These are phyloP conservation scores for Thraustotheca clavata DNA, from an alignment of 352 stramenopile species.

Conservation along the genomic window DNA sequence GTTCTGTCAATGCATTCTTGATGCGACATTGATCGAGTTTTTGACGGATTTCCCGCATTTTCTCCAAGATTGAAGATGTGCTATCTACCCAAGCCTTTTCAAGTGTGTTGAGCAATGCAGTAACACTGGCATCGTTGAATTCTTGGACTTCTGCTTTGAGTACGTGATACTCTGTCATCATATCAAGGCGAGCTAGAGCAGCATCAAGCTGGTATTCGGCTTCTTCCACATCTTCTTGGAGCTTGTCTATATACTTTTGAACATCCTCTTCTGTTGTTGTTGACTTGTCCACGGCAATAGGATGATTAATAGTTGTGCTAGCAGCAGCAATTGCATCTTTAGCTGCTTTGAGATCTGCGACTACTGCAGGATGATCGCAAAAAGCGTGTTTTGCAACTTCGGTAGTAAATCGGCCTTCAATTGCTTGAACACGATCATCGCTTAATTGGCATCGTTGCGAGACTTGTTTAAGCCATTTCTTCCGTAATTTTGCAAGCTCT, in stretches of 20 bases:
- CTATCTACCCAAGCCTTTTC: slow-evolving; percentile 10
- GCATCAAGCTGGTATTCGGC: slow-evolving; percentile 2
- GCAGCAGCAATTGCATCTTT: background rate
- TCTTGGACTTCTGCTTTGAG: background rate
- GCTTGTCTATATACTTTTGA: slow-evolving; percentile 11
- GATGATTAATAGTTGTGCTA: background rate
- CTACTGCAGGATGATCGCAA: background rate
- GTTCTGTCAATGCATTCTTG: background rate
- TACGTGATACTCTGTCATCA: background rate
- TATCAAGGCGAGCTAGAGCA: background rate
- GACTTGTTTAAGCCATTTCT: background rate
- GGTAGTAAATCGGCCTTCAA: background rate
- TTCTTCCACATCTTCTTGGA: slow-evolving; percentile 18
- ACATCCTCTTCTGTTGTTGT: slow-evolving; percentile 2
- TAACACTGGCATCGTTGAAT: background rate
- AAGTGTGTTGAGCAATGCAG: background rate
- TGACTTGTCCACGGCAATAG: background rate
- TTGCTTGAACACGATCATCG: background rate
- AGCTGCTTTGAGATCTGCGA: slow-evolving; percentile 7
- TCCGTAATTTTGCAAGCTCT: background rate
- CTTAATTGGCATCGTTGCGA: background rate
- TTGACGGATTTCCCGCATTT: background rate
- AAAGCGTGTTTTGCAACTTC: background rate
- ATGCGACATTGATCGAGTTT: background rate
- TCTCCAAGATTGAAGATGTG: background rate